Conservation (phyloP, 169 alveolate species). For the Plasmodium coatneyi region DNA sequence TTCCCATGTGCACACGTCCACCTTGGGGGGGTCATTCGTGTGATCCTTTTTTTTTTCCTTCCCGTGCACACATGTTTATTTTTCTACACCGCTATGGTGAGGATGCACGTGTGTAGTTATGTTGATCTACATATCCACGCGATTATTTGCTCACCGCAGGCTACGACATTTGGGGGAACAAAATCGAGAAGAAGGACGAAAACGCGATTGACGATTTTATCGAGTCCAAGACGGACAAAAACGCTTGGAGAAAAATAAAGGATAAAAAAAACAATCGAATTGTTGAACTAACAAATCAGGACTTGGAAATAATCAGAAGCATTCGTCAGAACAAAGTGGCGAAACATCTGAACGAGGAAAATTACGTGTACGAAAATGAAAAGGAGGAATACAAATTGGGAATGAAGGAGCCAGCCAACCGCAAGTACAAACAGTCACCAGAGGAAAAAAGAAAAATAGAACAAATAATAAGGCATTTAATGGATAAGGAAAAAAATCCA, state of each 20-base stretch:
- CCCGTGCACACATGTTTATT: background rate
- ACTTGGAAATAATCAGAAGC: slow-evolving; percentile 45
- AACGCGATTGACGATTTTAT: slow-evolving; percentile 63
- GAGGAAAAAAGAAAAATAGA: slow-evolving; percentile 24
- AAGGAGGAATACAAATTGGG: slow-evolving; percentile 67
- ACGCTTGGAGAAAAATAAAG: slow-evolving; percentile 72
- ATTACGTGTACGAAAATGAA: slow-evolving; percentile 73
- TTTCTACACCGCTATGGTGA: background rate
- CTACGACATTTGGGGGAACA: slow-evolving; percentile 57
- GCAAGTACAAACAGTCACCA: slow-evolving; percentile 12
- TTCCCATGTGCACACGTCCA: background rate
- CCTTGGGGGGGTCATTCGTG: background rate
- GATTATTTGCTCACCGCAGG: background rate
- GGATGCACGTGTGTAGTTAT: background rate
- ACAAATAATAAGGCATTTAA: slow-evolving; percentile 11
- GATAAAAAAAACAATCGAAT: slow-evolving; percentile 70
- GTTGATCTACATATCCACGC: background rate
- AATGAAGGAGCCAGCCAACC: background rate
- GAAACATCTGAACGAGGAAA: slow-evolving; percentile 3
- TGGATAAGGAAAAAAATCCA: slow-evolving; percentile 40
- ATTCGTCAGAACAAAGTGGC: slow-evolving; percentile 69
- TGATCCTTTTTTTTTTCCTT: background rate
- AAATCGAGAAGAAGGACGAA: slow-evolving; percentile 32
- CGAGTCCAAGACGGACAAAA: slow-evolving; percentile 24
- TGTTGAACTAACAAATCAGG: slow-evolving; percentile 41